Evolutionary conservation across 352 stramenopile species (phyloP), one percentile per base, ranked within the genome.

Genomic region (Peronospora belbahrii): DNA sequence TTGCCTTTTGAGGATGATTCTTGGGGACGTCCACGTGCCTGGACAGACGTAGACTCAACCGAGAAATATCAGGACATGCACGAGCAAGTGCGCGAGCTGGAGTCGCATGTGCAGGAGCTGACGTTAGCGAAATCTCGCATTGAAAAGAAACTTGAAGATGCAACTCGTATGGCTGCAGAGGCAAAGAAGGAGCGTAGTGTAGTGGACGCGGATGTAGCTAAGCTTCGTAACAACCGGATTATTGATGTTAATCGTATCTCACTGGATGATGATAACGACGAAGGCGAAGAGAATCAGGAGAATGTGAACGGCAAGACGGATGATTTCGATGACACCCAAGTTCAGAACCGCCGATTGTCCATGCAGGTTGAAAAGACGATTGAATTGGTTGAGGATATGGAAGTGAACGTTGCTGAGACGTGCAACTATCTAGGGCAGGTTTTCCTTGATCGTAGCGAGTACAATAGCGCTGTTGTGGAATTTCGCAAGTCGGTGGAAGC

Each of bases 401-500:
- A 65, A 19, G 59, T 85, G 17, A 69, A 85, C 46, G 52, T 85
- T 5, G 81, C 78, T 14, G 61, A 71, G 22, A 90, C 74, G 11
- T 85, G 73, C 61, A 78, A 85, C 53, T 74, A 85, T 50, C 45
- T 93, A 9, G 81, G 81, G 2, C 42, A 86, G 27, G 76, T 82
- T 23, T 72, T 73, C 17, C 62, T 84, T 11, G 81, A 89, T 23
- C 79, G 80, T n/a, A 67, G 68, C 11, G 75, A 88, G 34, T 82
- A 63, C 28, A 53, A 24, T 19, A 72, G 50, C 20, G 81, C 81
- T 9, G 65, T 83, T 2, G 42, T 59, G 10, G 81, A 90, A 48
- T 66, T 93, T 33, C 81, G 79, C 47, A 82, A 85, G 45, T 89
- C 78, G 0, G 63, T 88, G 10, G 69, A 71, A 22, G 50, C 75